These are phyloP conservation scores for Cryptosporidium tyzzeri DNA, from an alignment of 169 alveolate species.

Conservation along the genomic window DNA sequence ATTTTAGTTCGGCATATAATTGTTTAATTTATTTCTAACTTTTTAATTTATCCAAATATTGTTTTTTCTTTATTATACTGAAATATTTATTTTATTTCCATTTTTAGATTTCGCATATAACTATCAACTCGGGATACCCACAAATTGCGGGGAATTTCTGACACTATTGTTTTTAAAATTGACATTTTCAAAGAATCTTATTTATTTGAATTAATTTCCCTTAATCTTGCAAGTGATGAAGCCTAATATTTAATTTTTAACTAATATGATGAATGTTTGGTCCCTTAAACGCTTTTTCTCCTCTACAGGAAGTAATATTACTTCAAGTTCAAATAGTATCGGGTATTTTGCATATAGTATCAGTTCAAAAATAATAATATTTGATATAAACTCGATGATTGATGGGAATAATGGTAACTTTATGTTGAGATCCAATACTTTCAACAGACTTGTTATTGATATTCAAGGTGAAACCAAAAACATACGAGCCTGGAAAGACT, in stretches of 20 bases:
- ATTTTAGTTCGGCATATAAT: not conserved
- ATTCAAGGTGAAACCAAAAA: conserved; percentile 11
- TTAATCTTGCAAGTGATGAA: not conserved
- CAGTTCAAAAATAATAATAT: conserved; percentile 29
- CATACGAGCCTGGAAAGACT: conserved; percentile 23
- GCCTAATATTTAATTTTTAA: not conserved
- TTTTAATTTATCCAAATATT: not conserved
- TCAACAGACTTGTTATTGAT: conserved; percentile 30
- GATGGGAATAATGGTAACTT: conserved; percentile 67
- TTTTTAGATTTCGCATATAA: not conserved
- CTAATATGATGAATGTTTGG: conserved; percentile 61
- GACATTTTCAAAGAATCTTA: not conserved
- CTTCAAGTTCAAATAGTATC: conserved; percentile 29
- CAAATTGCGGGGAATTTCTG: not conserved
- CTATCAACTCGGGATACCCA: not conserved
- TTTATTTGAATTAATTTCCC: not conserved
- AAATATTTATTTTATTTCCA: not conserved
- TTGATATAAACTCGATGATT: conserved; percentile 58
- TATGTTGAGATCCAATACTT: conserved; percentile 50
- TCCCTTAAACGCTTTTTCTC: conserved; percentile 52
- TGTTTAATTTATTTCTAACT: not conserved
- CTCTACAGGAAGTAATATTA: conserved; percentile 6
- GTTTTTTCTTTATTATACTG: not conserved
- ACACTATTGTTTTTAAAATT: not conserved
- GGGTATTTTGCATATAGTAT: conserved; percentile 72